A percentile compares a stretch with the other conserved stretches of the same genome.
Conservation (phyloP, 352 stramenopile species). For the Globisporangium lucens region DNA sequence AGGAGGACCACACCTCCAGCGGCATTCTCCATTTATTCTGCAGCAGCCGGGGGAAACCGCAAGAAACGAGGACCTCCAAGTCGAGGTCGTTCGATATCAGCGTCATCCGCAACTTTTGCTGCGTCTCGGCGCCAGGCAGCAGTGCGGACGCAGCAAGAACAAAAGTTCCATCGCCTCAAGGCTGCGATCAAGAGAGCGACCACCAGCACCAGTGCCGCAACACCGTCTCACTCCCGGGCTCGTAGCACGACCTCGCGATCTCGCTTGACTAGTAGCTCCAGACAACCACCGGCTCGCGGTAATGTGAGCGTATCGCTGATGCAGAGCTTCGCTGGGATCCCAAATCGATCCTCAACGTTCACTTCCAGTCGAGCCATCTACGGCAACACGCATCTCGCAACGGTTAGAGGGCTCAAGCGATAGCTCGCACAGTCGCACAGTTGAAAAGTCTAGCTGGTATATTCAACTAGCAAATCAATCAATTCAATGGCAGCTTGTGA, state of each 20-base stretch:
- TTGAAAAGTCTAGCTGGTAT: background rate
- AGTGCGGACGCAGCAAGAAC: slow-evolving; percentile 27
- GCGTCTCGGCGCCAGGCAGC: slow-evolving; percentile 17
- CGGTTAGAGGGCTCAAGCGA: slow-evolving; percentile 26
- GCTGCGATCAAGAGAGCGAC: slow-evolving; percentile 25
- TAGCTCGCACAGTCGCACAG: slow-evolving; percentile 4
- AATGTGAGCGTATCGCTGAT: background rate
- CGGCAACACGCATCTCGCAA: slow-evolving; percentile 28
- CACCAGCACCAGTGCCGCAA: background rate
- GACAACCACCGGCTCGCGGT: background rate
- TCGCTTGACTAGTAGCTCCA: background rate
- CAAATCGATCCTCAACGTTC: background rate
- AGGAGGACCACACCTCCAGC: background rate
- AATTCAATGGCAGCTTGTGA: background rate
- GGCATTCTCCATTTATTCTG: slow-evolving; percentile 9
- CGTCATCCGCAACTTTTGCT: background rate
- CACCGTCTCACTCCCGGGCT: background rate
- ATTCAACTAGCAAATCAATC: background rate
- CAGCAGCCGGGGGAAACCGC: background rate
- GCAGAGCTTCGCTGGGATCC: slow-evolving; percentile 1
- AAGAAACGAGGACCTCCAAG: background rate
- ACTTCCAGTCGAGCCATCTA: slow-evolving; percentile 13
- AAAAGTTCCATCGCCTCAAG: slow-evolving; percentile 38
- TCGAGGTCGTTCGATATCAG: background rate
- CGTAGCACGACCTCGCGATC: slow-evolving; percentile 10